These are phyloP conservation scores for Thraustotheca clavata DNA, from an alignment of 352 stramenopile genomes.

Conservation along the genomic window DNA sequence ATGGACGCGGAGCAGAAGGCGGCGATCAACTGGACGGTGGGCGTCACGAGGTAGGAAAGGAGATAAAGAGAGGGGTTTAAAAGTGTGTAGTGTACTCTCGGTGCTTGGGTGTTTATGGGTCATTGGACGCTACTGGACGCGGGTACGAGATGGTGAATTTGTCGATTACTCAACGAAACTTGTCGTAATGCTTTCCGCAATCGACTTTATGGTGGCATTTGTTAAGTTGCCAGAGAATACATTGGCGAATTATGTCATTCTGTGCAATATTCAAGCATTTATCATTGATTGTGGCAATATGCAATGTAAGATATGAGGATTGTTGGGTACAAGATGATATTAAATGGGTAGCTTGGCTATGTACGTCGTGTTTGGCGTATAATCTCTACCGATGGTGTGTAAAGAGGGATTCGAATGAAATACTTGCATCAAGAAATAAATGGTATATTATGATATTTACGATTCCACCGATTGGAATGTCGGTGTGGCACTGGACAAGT, in stretches of 20 bases:
- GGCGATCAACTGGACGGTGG: conserved; percentile 2
- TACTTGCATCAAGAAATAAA: conserved; percentile 42
- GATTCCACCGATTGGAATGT: conserved; percentile 36
- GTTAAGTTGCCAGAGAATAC: conserved; percentile 13
- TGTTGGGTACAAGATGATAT: neutral
- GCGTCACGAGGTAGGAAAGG: neutral
- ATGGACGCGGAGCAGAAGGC: neutral
- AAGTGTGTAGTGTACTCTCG: conserved; percentile 37
- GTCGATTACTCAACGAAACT: conserved; percentile 6
- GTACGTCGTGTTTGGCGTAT: conserved; percentile 70
- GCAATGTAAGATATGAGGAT: neutral
- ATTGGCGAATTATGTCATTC: neutral
- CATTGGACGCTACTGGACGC: conserved; percentile 38
- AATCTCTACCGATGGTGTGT: conserved; percentile 79
- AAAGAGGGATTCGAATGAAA: conserved; percentile 57
- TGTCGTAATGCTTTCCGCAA: conserved; percentile 29
- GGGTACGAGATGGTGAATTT: neutral
- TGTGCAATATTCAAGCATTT: conserved; percentile 4
- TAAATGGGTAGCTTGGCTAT: conserved; percentile 24
- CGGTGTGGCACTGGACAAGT: conserved; percentile 52
- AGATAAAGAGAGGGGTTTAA: too few relatives aligned
- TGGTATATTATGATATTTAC: conserved; percentile 45
- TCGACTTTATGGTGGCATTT: conserved; percentile 16
- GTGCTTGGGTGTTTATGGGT: conserved; percentile 56
- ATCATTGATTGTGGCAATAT: conserved; percentile 3